A percentile compares a stretch with the other conserved stretches of the same genome.
phyloP scores from a whole-genome alignment of 73 alveolate genomes.

The Paramecium tetraurelia region DNA sequence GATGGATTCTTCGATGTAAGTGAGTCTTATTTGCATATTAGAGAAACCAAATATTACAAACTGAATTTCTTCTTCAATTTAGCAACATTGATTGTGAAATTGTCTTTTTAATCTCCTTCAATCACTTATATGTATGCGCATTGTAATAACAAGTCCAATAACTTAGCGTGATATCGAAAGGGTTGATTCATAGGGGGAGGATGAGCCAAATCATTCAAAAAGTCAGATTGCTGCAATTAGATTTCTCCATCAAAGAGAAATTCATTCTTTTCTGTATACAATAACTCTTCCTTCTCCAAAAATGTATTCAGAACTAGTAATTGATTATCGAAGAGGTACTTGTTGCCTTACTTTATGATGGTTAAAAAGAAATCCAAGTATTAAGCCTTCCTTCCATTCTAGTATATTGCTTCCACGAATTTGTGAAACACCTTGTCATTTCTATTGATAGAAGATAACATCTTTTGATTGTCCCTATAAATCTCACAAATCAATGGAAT shows the following conservation, averaged over 20 bases:
- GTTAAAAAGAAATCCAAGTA: conserved; percentile 49
- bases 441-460: conserved; percentile 13
- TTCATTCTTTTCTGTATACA: conserved; percentile 33
- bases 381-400: conserved; percentile 58
- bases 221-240: not conserved
- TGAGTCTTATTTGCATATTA: conserved; percentile 8
- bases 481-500: conserved; percentile 69
- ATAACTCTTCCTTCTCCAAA: not conserved
- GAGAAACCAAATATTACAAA: not conserved
- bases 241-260: conserved; percentile 35
- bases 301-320: conserved; percentile 56
- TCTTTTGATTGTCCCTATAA: conserved; percentile 48
- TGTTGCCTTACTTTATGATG: conserved; percentile 2
- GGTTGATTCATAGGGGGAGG: conserved; percentile 51
- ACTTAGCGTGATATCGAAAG: conserved; percentile 57
- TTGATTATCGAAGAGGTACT: conserved; percentile 57
- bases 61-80: conserved; percentile 35
- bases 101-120: conserved; percentile 33
- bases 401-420: conserved; percentile 31
- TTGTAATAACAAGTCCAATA: conserved; percentile 51
- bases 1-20: not conserved
- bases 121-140: conserved; percentile 40
- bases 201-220: conserved; percentile 18
- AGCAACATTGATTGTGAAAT: conserved; percentile 49
- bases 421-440: conserved; percentile 23